These are phyloP conservation scores for Ophiostoma himal-ulmi DNA, from an alignment of 2,329 filamentous ascomycete genomes.

Conservation along the genomic window DNA sequence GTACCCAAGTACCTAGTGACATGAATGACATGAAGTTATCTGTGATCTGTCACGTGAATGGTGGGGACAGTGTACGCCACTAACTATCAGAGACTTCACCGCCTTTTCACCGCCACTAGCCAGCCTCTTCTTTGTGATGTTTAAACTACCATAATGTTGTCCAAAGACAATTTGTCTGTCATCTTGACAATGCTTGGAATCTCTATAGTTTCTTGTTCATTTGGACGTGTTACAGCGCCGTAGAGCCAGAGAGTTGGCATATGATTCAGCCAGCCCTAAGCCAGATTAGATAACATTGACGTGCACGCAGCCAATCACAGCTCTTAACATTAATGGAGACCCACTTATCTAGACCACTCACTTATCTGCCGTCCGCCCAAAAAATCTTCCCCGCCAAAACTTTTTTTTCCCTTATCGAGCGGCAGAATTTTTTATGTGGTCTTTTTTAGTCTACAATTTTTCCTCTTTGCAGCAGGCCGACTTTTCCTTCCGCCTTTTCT, in stretches of 20 bases:
- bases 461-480: conserved; percentile 12
- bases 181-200: not conserved
- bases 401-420: conserved; percentile 21
- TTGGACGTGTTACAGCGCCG: not conserved
- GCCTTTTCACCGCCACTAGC: not conserved
- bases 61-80: not conserved
- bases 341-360: not conserved
- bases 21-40: not conserved
- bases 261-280: not conserved
- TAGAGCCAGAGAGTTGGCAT: not conserved
- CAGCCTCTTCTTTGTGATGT: not conserved
- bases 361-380: not conserved
- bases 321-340: not conserved
- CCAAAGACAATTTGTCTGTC: not conserved
- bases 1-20: not conserved
- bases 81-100: not conserved
- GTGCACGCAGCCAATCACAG: not conserved
- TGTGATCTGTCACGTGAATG: not conserved
- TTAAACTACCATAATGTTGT: not conserved
- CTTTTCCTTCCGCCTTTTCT: conserved; percentile 17
- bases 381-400: conserved; percentile 18
- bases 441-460: not conserved
- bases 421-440: conserved; percentile 19
- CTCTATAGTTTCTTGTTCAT: not conserved
- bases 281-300: not conserved